Evolutionary conservation across 1,284 basidiomycete species (phyloP), one percentile per base, ranked within the genome.

Genomic region (Puccinia coronata): DNA sequence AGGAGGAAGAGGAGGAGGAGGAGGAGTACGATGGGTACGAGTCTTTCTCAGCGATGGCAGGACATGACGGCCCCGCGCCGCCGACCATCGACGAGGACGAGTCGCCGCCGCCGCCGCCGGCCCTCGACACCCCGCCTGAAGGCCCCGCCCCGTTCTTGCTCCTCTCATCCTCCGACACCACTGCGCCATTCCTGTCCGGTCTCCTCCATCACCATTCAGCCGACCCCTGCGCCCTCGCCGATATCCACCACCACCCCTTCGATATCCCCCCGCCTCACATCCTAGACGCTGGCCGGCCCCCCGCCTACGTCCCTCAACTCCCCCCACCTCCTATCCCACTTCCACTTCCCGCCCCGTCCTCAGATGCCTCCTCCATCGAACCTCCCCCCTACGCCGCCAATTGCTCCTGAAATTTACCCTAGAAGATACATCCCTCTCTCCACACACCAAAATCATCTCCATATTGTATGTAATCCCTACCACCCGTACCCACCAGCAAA

Each of bases 61-160:
- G 65, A 16, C 47, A 57, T 6, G 77, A 70, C 51, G 77, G 77
- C 18, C 77, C 77, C 3, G 77, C 77, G 43, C 77, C 77, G 31
- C 77, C 77, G n/a, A 79, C 77, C 28, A 79, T 79, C 34, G 65
- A 79, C 67, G 77, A 79, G 69, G 77, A 79, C 57, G 77, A 79
- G 43, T 71, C n/a, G n/a, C n/a, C n/a, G n/a, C n/a, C 77, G 20
- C 77, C 77, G 8, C 77, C 77, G 25, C 77, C 77, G 6, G 77
- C 77, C 18, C 77, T 67, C 6, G 67, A 79, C 69, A 70, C 67
- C 25, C 77, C 77, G 41, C 77, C 77, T 8, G 77, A 69, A 69
- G 77, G 77, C 20, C 49, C 71, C 25, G 34, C 69, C 34, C 49
- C 63, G n/a, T 23, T 39, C 18, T n/a, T 51, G 4, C 41, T 31